Base-by-base conservation (phyloP, 2,329 filamentous ascomycete species). In the Cladosporium cucumerinum region DNA sequence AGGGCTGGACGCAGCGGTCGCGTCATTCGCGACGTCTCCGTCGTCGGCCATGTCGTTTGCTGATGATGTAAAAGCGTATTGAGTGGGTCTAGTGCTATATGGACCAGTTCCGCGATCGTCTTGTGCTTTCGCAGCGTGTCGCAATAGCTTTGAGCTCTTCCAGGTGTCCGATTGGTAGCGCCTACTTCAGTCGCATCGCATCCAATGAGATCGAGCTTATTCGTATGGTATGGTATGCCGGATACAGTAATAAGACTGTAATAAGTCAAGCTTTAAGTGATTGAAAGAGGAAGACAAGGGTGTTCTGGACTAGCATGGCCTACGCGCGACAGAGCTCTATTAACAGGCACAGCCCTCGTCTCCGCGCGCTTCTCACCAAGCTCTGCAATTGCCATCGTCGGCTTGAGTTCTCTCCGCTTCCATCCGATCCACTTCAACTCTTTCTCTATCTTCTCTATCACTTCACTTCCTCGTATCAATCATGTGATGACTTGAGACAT, bases 1-100 rank as follows among this genome's bases (percentile, higher is more conserved):
- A 26, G 60, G 60, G 26, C 60, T 62, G 7, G 60, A 52, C 26
- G 60, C 49, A 8, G 49, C 60, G 16, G 60, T 62, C 58, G 43
- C 58, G 28, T 49, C 46, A 2, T 51, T 25, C 14, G 21, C 14
- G 12, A 11, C 23, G 11, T 62, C 60, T n/a, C 28, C 60, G 49
- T 62, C 60, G 49, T 55, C 49, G 30, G 60, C 60, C 60, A 62
- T 62, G 34, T 26, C 12, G 32, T 10, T 12, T 14, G 23, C 12
- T 5, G 18, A 8, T n/a, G 26, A 21, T 30, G 1, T 21, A 32
- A 16, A 32, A 18, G 18, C 3, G 39, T 23, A 10, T 32, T 28
- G 18, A 21, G 14, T 6, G n/a, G 26, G 16, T 54, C 2, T 6
- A 21, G 8, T 32, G 26, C 18, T 32, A 7, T 23, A 5, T 18